Base-by-base conservation (phyloP, 805 yeast genomes). In the Torulaspora delbrueckii region DNA sequence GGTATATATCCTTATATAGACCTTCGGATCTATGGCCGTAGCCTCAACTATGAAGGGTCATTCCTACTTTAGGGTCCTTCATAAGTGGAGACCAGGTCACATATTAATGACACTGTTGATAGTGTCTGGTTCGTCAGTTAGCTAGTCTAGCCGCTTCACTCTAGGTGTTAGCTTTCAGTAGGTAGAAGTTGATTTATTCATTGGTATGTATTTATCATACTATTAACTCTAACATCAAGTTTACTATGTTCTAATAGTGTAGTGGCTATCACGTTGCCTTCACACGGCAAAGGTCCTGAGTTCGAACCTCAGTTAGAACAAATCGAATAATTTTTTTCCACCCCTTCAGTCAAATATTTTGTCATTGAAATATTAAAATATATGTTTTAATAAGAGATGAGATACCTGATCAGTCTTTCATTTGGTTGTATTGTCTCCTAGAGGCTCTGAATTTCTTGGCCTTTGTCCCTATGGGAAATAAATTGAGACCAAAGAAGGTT, bases 401-500 rank as follows among this genome's bases (percentile, higher is more conserved):
- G 23, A 22, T 8, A 22, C 24, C 14, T 28, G 28, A 34, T 33
- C 22, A 43, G 10, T 8, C 26, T 37, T 16, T n/a, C 2, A 5
- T 12, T 4, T 8, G 30, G 12, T 37, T 13, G 10, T 10, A 9
- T 8, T n/a, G 16, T 22, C 18, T n/a, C 28, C 25, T 40, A 18
- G 12, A 23, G 31, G 26, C 23, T 3, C n/a, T 27, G 18, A 26
- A 8, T 8, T 32, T 14, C 8, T 14, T 10, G 27, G 16, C 12
- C 24, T 42, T 37, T 40, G 37, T 13, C 37, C 45, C 24, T 27
- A 89, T 89, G 82, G 96, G 89, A 27, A 89, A 89, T 67, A 89
- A 88, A 66, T 69, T 90, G 59, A 76, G 97, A 63, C 89, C 96
- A 8, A 84, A 84, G 72, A 84, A 89, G 73, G 72, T 76, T 38